Evolutionary conservation across 306 rosid species (phyloP).

Genomic region (Vigna unguiculata): DNA sequence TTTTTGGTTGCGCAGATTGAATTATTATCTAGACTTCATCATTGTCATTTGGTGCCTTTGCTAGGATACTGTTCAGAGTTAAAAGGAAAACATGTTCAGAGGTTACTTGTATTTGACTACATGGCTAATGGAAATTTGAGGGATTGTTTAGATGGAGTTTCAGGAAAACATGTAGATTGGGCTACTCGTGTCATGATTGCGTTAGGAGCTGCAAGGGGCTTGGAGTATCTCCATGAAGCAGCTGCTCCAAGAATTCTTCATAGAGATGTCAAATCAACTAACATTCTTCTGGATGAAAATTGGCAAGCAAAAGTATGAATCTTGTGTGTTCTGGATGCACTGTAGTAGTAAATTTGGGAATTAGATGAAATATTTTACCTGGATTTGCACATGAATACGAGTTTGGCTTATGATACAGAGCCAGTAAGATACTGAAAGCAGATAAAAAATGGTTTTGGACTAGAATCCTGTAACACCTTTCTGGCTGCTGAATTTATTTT

Average conservation of each 20-base stretch:
- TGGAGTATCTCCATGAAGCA: slow-evolving; percentile 99
- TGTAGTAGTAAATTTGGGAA: background rate
- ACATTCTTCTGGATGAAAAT: slow-evolving; percentile 92
- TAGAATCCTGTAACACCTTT: background rate
- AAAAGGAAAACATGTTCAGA: slow-evolving; percentile 78
- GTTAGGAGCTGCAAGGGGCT: slow-evolving; percentile 93
- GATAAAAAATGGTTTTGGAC: background rate
- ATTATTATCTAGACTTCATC: slow-evolving; percentile 88
- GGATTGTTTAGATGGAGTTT: slow-evolving; percentile 81
- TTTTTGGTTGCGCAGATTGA: slow-evolving; percentile 70
- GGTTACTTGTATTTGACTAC: slow-evolving; percentile 86
- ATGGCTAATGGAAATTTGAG: slow-evolving; percentile 88
- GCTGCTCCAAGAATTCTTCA: slow-evolving; percentile 98
- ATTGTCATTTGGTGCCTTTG: slow-evolving; percentile 94
- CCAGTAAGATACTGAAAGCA: slow-evolving; percentile 7
- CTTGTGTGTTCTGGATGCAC: slow-evolving; percentile 30
- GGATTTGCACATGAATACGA: background rate
- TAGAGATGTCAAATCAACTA: slow-evolving; percentile 96
- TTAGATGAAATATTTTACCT: slow-evolving; percentile 13
- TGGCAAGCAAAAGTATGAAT: slow-evolving; percentile 87
- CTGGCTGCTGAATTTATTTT: slow-evolving; percentile 5
- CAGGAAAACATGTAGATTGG: slow-evolving; percentile 76
- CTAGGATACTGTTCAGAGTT: slow-evolving; percentile 91
- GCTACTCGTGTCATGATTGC: slow-evolving; percentile 81
- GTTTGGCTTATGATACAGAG: slow-evolving; percentile 21